These are phyloP conservation scores for Sugiyamaella japonica DNA, from an alignment of 1,139 yeast genomes.

Conservation along the genomic window DNA sequence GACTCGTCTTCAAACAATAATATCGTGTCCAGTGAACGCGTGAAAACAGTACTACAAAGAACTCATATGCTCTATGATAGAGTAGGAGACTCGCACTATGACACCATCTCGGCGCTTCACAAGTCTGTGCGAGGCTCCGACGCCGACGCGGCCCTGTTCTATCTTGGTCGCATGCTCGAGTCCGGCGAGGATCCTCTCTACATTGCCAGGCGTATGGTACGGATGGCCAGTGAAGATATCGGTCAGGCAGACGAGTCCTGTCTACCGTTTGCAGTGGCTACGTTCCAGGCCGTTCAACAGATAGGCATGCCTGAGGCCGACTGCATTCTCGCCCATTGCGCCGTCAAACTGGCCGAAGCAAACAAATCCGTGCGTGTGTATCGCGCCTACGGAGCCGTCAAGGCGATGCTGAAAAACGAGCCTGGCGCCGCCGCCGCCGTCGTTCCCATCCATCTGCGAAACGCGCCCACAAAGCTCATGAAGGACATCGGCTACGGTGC, in stretches of 20 bases:
- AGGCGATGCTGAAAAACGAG: constrained; percentile 54
- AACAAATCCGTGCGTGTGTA: constrained; percentile 84
- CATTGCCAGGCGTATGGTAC: constrained; percentile 87
- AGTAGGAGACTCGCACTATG: constrained; percentile 91
- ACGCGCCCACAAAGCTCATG: constrained; percentile 93
- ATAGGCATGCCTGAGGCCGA: constrained; percentile 98
- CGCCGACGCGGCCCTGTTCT: constrained; percentile 86
- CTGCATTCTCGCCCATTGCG: constrained; percentile 85
- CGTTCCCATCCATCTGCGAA: constrained; percentile 64
- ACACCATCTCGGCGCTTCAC: constrained; percentile 91
- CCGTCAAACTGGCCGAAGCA: constrained; percentile 81
- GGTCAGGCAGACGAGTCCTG: constrained; percentile 82
- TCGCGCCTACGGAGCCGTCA: constrained; percentile 71
- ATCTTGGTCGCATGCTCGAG: constrained; percentile 78
- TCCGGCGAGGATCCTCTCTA: constrained; percentile 95
- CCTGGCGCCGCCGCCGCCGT: constrained; percentile 56
- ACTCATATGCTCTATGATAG: constrained; percentile 76
- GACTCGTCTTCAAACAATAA: constrained; percentile 6
- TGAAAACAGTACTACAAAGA: constrained; percentile 48
- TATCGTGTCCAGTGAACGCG: constrained; percentile 23
- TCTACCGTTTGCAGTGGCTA: constrained; percentile 81
- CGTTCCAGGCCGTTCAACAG: constrained; percentile 84
- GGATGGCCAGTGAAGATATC: constrained; percentile 89
- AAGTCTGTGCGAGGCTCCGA: constrained; percentile 86
- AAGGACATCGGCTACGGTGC: constrained; percentile 81